Conservation (phyloP, 352 stramenopile species). For the Phytopythium litorale region DNA sequence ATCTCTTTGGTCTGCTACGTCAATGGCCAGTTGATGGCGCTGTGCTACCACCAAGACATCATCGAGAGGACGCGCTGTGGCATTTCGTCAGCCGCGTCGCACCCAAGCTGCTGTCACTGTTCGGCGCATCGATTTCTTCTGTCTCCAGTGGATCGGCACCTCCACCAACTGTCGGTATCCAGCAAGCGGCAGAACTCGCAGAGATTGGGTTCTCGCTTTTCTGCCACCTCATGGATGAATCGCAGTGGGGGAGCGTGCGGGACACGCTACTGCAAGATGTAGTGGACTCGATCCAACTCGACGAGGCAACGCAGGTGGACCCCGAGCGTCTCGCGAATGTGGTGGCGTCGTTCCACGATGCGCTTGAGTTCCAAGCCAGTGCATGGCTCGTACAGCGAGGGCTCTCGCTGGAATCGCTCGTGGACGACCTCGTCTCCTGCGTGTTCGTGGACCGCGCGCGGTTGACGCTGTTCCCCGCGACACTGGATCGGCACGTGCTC, state of each 20-base stretch:
- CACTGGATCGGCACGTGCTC: conserved; percentile 2
- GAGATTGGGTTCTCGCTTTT: conserved; percentile 2
- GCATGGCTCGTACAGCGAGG: not conserved
- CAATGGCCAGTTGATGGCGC: not conserved
- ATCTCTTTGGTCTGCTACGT: conserved; percentile 3
- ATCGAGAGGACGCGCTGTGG: conserved; percentile 2
- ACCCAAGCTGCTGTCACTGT: conserved; percentile 1
- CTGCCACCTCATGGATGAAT: not conserved
- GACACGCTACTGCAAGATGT: not conserved
- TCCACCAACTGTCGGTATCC: not conserved
- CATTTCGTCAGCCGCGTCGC: not conserved
- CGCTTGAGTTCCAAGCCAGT: conserved; percentile 6
- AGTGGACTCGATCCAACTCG: not conserved
- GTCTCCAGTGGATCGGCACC: not conserved
- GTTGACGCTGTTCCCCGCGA: conserved; percentile 1
- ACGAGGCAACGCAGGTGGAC: not conserved
- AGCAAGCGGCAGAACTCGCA: conserved; percentile 1
- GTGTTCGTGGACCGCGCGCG: conserved; percentile 4
- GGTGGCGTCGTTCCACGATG: not conserved
- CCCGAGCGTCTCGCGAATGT: not conserved
- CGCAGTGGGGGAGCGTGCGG: not conserved
- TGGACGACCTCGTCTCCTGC: conserved; percentile 11
- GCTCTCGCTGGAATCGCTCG: conserved; percentile 2
- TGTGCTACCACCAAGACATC: not conserved
- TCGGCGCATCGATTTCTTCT: not conserved